Percentiles rank a stretch among this genome's conserved stretches.
Evolutionary conservation across 768 basidiomycete genomes (phyloP).

Genomic region (Auricularia sp.): DNA sequence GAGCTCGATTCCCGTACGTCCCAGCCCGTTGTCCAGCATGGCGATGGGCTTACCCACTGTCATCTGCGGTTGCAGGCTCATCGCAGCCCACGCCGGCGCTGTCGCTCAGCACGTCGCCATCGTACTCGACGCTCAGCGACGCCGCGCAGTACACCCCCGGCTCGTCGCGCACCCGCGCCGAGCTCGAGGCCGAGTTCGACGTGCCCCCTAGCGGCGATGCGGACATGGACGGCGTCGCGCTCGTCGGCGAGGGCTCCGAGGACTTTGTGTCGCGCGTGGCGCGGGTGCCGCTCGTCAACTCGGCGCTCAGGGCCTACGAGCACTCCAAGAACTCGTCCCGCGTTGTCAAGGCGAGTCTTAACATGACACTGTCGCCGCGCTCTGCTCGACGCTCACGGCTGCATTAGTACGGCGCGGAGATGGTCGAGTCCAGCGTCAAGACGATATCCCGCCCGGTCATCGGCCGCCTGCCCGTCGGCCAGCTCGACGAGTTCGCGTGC

Average conservation of each 20-base stretch:
- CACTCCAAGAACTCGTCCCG: constrained; percentile 74
- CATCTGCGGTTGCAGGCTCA: not conserved
- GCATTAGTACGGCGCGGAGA: constrained; percentile 70
- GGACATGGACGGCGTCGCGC: not conserved
- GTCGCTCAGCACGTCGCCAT: not conserved
- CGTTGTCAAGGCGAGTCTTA: constrained; percentile 62
- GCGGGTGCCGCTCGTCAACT: constrained; percentile 59
- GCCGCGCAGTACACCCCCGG: not conserved
- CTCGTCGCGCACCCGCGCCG: not conserved
- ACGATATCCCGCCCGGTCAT: constrained; percentile 75
- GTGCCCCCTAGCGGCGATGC: not conserved
- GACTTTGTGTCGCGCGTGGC: constrained; percentile 51
- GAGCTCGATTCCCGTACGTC: not conserved
- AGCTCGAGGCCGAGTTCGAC: not conserved
- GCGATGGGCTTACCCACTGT: not conserved
- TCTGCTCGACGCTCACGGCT: constrained; percentile 1
- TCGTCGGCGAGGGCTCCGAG: constrained; percentile 6
- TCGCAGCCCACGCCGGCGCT: not conserved
- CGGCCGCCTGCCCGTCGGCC: constrained; percentile 59
- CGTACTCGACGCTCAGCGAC: not conserved
- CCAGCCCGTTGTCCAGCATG: not conserved
- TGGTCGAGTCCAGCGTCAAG: constrained; percentile 78
- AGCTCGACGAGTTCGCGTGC: constrained; percentile 81
- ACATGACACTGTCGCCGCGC: not conserved
- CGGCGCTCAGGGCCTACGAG: constrained; percentile 66